Percentiles rank a stretch among this genome's conserved stretches.
phyloP scores from a whole-genome alignment of 2,329 filamentous ascomycete genomes.

The Leptodontidium sp. region DNA sequence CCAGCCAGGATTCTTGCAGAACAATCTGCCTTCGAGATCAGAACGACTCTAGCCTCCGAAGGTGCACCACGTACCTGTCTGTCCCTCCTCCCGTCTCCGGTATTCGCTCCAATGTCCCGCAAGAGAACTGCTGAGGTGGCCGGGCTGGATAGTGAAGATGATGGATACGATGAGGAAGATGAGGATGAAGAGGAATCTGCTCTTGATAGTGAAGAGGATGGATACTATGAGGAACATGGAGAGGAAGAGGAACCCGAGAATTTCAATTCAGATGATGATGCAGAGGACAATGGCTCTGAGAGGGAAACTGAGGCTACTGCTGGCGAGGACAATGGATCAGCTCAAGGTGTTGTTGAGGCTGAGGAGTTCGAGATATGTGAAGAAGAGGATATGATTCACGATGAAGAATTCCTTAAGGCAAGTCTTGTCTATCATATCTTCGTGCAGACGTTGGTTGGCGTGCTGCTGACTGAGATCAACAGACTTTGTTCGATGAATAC shows the following conservation, averaged over 20 bases:
- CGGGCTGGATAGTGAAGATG: background rate
- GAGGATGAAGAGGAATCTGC: too few relatives aligned
- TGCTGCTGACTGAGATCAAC: background rate
- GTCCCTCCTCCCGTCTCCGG: background rate
- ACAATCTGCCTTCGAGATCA: background rate
- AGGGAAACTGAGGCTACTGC: background rate
- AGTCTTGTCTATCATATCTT: background rate
- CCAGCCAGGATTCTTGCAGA: background rate
- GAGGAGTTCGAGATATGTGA: background rate
- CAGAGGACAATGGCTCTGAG: background rate
- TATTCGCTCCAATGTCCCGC: background rate
- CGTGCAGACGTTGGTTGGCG: background rate
- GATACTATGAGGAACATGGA: background rate
- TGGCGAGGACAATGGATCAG: background rate
- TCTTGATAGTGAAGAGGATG: too few relatives aligned
- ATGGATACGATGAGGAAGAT: too few relatives aligned
- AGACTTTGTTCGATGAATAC: background rate
- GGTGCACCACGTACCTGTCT: background rate
- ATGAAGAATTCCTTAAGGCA: background rate
- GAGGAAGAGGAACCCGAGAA: background rate
- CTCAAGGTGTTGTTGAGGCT: background rate
- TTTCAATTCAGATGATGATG: background rate
- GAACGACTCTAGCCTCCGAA: background rate
- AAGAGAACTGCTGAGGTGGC: background rate
- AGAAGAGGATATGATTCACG: background rate